Evolutionary conservation across 176 grass and related monocot species (phyloP).

Genomic region (Ampelocalamus luodianensis): DNA sequence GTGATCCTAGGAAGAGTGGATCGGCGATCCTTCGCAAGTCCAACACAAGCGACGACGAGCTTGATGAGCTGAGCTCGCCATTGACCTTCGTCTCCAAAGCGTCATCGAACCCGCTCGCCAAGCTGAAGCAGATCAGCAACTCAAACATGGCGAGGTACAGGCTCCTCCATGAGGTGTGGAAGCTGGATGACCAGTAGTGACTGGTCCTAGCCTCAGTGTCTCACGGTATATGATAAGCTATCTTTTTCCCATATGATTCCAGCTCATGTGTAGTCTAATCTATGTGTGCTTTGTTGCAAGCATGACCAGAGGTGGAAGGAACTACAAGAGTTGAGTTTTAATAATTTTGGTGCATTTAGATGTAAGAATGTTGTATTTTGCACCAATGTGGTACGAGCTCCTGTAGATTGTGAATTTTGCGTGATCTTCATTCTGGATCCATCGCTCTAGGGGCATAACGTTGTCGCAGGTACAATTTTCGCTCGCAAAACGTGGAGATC

Average conservation of each 20-base stretch:
- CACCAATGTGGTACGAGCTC: neutral
- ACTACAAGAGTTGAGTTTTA: neutral
- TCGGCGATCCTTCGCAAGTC: conserved; percentile 78
- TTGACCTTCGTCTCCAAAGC: conserved; percentile 66
- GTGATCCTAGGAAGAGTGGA: conserved; percentile 72
- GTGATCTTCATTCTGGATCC: neutral
- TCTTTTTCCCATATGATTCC: neutral
- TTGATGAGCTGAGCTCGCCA: conserved; percentile 84
- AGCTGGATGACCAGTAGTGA: conserved; percentile 61
- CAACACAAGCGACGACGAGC: conserved; percentile 88
- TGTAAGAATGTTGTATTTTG: neutral
- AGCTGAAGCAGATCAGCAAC: conserved; percentile 56
- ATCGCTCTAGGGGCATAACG: neutral
- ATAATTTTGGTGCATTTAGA: conserved; percentile 7
- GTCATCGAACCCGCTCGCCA: conserved; percentile 40
- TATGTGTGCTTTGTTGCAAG: neutral
- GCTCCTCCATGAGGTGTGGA: conserved; percentile 91
- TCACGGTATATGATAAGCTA: conserved; percentile 14
- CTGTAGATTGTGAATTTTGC: neutral
- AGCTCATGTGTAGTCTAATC: neutral
- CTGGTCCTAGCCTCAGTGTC: neutral
- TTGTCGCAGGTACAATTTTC: neutral
- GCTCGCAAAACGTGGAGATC: too few relatives aligned
- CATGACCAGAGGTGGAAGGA: neutral
- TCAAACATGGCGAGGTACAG: conserved; percentile 63